These are phyloP conservation scores for Funneliformis mosseae DNA, from an alignment of 192 early-diverging fungal genomes.

Conservation along the genomic window DNA sequence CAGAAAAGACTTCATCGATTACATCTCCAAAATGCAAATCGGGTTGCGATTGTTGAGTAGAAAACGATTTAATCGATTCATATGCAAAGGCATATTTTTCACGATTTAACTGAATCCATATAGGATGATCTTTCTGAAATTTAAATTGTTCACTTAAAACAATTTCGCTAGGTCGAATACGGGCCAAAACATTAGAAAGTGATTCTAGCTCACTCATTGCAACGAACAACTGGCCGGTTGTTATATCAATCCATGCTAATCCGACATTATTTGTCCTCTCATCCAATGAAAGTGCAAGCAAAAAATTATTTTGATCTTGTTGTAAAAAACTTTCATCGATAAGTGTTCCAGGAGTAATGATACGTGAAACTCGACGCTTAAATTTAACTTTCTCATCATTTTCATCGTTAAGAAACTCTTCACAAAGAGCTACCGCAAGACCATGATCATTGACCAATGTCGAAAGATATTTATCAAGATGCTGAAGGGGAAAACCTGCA, in stretches of 20 bases:
- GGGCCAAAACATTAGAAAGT: constrained; percentile 70
- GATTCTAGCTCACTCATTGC: constrained; percentile 49
- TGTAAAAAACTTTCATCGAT: constrained; percentile 75
- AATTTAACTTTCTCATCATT: constrained; percentile 54
- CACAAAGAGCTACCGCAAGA: constrained; percentile 69
- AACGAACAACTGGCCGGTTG: constrained; percentile 86
- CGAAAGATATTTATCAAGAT: constrained; percentile 67
- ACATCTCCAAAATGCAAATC: constrained; percentile 35
- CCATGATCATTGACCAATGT: constrained; percentile 62
- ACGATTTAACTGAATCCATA: constrained; percentile 10
- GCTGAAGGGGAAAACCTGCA: constrained; percentile 71
- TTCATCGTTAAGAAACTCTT: constrained; percentile 53
- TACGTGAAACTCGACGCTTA: constrained; percentile 69
- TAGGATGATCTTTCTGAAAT: constrained; percentile 16
- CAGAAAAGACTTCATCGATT: constrained; percentile 14
- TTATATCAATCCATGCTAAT: constrained; percentile 90
- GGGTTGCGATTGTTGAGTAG: constrained; percentile 26
- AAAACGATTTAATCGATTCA: constrained; percentile 24
- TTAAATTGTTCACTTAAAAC: constrained; percentile 50
- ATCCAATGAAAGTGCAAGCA: constrained; percentile 61
- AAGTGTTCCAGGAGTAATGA: constrained; percentile 86
- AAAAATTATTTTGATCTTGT: constrained; percentile 72
- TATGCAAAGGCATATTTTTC: constrained; percentile 7
- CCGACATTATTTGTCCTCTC: constrained; percentile 49
- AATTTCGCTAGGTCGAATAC: constrained; percentile 86